Conservation (phyloP, 2,329 filamentous ascomycete genomes). For the Venturia aucupariae region DNA sequence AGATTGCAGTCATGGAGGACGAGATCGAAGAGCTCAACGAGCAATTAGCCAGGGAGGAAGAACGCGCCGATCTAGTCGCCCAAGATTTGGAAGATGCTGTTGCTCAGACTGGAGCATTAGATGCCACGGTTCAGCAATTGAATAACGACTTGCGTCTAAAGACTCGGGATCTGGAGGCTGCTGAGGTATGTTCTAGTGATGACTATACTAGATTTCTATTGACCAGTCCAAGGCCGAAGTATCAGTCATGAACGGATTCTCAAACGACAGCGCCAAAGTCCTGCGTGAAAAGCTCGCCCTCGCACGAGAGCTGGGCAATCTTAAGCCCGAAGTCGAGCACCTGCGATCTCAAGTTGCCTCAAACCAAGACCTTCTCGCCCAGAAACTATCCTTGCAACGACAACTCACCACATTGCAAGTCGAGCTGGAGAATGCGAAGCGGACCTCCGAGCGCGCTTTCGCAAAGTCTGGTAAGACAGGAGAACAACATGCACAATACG, state of each 20-base stretch:
- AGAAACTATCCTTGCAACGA: slow-evolving; percentile 71
- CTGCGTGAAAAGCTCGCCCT: slow-evolving; percentile 57
- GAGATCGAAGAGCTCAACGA: slow-evolving; percentile 62
- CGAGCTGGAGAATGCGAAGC: slow-evolving; percentile 73
- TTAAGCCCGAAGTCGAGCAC: slow-evolving; percentile 55
- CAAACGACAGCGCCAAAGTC: slow-evolving; percentile 51
- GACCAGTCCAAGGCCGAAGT: slow-evolving; percentile 54
- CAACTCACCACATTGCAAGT: slow-evolving; percentile 69
- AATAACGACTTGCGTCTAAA: slow-evolving; percentile 44
- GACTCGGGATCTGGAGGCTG: slow-evolving; percentile 45
- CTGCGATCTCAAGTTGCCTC: slow-evolving; percentile 48
- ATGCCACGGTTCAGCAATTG: slow-evolving; percentile 33
- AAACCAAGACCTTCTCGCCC: slow-evolving; percentile 61
- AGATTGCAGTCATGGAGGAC: slow-evolving; percentile 61
- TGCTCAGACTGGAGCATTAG: slow-evolving; percentile 39
- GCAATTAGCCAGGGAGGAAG: slow-evolving; percentile 51
- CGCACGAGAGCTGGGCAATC: slow-evolving; percentile 47
- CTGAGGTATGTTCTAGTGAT: slow-evolving; percentile 47
- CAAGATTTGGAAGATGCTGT: slow-evolving; percentile 40
- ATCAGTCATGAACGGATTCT: slow-evolving; percentile 55
- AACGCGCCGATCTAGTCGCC: slow-evolving; percentile 48
- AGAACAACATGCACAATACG: slow-evolving; percentile 36
- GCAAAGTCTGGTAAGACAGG: slow-evolving; percentile 41
- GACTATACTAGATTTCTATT: slow-evolving; percentile 27
- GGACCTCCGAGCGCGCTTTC: slow-evolving; percentile 51